These are phyloP conservation scores for Panicum virgatum DNA, from an alignment of 202 grass and related monocot species.

Conservation along the genomic window DNA sequence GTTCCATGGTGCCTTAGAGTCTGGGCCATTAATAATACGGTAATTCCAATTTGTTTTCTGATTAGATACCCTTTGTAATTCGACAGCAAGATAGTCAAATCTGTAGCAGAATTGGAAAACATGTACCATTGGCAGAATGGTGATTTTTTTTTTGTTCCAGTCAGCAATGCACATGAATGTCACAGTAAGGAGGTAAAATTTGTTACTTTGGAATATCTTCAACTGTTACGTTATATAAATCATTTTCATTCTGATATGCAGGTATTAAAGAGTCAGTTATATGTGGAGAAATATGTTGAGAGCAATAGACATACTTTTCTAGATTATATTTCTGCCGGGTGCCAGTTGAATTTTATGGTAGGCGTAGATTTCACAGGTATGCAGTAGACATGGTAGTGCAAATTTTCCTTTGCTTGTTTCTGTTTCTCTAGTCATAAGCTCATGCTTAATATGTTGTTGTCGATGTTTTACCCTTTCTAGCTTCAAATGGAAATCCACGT, in stretches of 20 bases:
- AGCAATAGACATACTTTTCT: constrained; percentile 83
- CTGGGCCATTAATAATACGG: constrained; percentile 48
- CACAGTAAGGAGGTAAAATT: constrained; percentile 80
- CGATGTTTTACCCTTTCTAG: constrained; percentile 54
- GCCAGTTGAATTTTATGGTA: constrained; percentile 93
- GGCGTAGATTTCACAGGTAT: constrained; percentile 98
- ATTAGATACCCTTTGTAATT: constrained; percentile 65
- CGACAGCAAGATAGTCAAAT: constrained; percentile 95
- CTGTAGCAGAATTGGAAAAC: constrained; percentile 81
- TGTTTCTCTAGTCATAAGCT: constrained; percentile 11
- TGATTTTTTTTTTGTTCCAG: constrained; percentile 82
- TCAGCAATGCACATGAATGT: constrained; percentile 60
- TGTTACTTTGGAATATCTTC: constrained; percentile 38
- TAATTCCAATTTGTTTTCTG: constrained; percentile 54
- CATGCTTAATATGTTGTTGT: constrained; percentile 11
- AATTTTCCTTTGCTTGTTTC: constrained; percentile 29
- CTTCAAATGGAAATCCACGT: constrained; percentile 98
- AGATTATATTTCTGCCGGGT: constrained; percentile 90
- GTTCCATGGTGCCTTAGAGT: constrained; percentile 42
- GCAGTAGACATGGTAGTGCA: constrained; percentile 25
- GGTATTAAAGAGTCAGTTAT: constrained; percentile 85
- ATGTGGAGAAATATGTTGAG: constrained; percentile 80
- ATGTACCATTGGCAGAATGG: constrained; percentile 64
- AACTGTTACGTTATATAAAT: constrained; percentile 24
- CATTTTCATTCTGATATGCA: constrained; percentile 43